Evolutionary conservation across 345 rosid species (phyloP).

Genomic region (Pistacia integerrima): DNA sequence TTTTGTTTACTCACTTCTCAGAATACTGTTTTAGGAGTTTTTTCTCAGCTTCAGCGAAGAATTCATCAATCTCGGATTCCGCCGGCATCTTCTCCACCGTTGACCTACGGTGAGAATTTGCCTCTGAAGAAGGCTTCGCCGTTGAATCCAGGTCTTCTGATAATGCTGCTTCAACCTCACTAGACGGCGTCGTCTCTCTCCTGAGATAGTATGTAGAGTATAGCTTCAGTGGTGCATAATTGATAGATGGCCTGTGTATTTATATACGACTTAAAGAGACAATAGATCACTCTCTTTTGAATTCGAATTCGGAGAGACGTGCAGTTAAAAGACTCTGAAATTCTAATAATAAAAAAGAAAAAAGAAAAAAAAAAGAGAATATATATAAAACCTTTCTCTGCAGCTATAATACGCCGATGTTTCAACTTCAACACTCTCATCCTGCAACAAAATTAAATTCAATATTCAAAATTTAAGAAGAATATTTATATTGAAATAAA

Average conservation of each 20-base stretch:
- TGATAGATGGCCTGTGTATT: neutral
- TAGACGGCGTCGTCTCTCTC: slow-evolving; percentile 45
- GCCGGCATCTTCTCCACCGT: slow-evolving; percentile 47
- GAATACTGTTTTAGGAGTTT: slow-evolving; percentile 38
- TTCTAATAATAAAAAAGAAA: slow-evolving; percentile 1
- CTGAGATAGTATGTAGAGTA: slow-evolving; percentile 14
- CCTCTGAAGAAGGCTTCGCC: slow-evolving; percentile 34
- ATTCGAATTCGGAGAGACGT: slow-evolving; percentile 29
- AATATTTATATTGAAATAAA: slow-evolving; percentile 18
- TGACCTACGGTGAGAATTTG: slow-evolving; percentile 39
- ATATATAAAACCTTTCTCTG: slow-evolving; percentile 40
- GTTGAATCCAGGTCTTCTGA: slow-evolving; percentile 41
- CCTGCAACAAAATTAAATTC: slow-evolving; percentile 33
- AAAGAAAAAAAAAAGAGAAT: neutral
- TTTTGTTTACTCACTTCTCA: slow-evolving; percentile 50
- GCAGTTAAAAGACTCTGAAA: neutral
- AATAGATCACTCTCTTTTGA: slow-evolving; percentile 25
- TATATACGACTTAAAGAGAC: slow-evolving; percentile 1
- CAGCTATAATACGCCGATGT: slow-evolving; percentile 47
- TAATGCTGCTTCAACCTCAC: slow-evolving; percentile 30
- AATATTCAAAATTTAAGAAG: slow-evolving; percentile 17
- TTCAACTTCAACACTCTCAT: slow-evolving; percentile 52
- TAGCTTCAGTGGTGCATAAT: neutral
- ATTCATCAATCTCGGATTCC: slow-evolving; percentile 61
- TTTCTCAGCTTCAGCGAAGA: slow-evolving; percentile 64